Percentiles rank a stretch among this genome's conserved stretches.
Evolutionary conservation across 164 flowering plant species (phyloP).

Genomic region (Amborella trichopoda): DNA sequence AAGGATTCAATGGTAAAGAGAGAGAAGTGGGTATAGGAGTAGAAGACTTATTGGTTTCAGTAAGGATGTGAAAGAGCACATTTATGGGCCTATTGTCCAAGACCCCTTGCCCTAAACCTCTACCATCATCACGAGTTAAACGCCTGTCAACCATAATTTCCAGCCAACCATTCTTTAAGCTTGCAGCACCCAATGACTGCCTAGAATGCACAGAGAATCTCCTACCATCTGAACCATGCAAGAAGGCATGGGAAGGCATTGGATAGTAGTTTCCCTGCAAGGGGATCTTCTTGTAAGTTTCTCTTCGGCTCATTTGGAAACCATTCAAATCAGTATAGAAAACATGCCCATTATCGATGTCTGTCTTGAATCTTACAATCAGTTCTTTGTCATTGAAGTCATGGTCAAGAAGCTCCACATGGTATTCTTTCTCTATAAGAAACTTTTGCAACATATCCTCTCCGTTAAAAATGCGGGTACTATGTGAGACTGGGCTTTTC

Average conservation of each 20-base stretch:
- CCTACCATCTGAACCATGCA: conserved; percentile 66
- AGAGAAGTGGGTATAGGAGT: conserved; percentile 22
- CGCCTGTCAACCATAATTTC: conserved; percentile 98
- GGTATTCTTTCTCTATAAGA: conserved; percentile 87
- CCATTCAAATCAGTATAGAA: conserved; percentile 92
- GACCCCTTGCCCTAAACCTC: conserved; percentile 99
- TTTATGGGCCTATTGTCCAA: conserved; percentile 91
- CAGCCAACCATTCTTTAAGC: conserved; percentile 81
- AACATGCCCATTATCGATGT: conserved; percentile 50
- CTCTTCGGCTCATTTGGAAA: conserved; percentile 92
- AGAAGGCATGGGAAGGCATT: conserved; percentile 95
- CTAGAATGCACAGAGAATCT: conserved; percentile 85
- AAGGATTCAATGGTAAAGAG: conserved; percentile 47
- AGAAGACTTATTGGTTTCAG: conserved; percentile 59
- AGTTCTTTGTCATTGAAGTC: conserved; percentile 69
- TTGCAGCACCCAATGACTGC: conserved; percentile 86
- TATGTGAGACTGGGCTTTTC: conserved; percentile 63
- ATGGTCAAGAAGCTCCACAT: conserved; percentile 73
- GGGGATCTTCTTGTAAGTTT: conserved; percentile 87
- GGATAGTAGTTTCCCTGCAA: conserved; percentile 97
- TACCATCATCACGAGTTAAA: conserved; percentile 72
- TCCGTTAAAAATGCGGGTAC: conserved; percentile 68
- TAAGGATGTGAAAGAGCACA: conserved; percentile 60
- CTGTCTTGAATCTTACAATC: conserved; percentile 76
- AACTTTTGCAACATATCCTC: conserved; percentile 48